phyloP scores from a whole-genome alignment of 2,329 filamentous ascomycete species.

The Beauveria scarabaeidicola region DNA sequence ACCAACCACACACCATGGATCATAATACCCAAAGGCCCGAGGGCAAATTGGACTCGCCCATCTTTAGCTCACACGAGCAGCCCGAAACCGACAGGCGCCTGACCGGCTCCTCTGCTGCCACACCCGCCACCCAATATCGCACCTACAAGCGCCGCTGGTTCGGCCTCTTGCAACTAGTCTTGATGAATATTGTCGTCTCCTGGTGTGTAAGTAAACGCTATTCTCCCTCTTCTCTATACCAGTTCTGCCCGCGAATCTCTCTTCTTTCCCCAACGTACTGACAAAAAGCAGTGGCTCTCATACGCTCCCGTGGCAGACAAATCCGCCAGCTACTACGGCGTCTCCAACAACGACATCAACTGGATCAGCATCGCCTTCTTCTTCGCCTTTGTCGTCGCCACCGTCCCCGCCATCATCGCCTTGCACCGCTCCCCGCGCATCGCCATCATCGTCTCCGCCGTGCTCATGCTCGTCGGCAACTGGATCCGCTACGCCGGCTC shows the following conservation, averaged over 20 bases:
- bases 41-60: not conserved
- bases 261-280: not conserved
- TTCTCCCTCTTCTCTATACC: not conserved
- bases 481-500: conserved; percentile 82
- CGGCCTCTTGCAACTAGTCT: conserved; percentile 70
- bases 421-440: conserved; percentile 73
- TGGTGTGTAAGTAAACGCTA: conserved; percentile 71
- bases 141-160: conserved; percentile 83
- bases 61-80: conserved; percentile 1
- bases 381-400: conserved; percentile 69
- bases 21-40: not conserved
- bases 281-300: conserved; percentile 65
- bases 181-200: conserved; percentile 87
- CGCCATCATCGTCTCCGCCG: conserved; percentile 64
- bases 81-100: not conserved
- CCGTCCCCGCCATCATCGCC: conserved; percentile 65
- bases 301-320: conserved; percentile 75
- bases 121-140: conserved; percentile 26
- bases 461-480: conserved; percentile 72
- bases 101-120: conserved; percentile 15
- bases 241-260: too few species aligned
- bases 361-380: conserved; percentile 87
- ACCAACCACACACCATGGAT: not conserved
- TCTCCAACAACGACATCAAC: conserved; percentile 71
- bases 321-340: conserved; percentile 66